Conservation (phyloP, 345 rosid genomes). For the Adansonia digitata region DNA sequence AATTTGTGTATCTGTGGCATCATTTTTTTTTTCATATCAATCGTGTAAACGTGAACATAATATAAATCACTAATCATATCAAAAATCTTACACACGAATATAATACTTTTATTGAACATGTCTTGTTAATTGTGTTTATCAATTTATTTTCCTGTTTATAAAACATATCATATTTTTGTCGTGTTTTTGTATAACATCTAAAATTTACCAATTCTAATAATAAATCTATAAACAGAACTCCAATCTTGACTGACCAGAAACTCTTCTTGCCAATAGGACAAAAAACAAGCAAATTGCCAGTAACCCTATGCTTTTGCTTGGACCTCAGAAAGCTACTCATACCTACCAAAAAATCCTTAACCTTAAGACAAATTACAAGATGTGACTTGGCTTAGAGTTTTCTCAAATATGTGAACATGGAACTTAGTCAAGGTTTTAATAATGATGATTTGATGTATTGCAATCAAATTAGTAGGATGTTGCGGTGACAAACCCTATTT, state of each 20-base stretch:
- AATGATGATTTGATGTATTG: neutral
- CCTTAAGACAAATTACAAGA: neutral
- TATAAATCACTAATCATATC: too few relatives aligned
- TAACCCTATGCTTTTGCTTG: neutral
- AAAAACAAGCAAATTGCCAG: neutral
- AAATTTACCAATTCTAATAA: neutral
- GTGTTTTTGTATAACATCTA: too few relatives aligned
- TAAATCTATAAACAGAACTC: neutral
- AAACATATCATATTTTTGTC: too few relatives aligned
- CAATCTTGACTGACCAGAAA: neutral
- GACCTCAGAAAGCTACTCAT: neutral
- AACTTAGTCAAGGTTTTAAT: neutral
- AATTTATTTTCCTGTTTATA: too few relatives aligned
- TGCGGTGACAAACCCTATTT: neutral
- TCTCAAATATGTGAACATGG: too few relatives aligned
- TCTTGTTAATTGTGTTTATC: too few relatives aligned
- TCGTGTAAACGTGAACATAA: too few relatives aligned
- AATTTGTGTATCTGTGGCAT: too few relatives aligned
- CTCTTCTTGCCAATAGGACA: neutral
- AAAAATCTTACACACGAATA: too few relatives aligned
- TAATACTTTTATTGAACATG: too few relatives aligned
- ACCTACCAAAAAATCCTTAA: neutral
- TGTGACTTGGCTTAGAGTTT: neutral
- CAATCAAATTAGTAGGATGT: slow-evolving; percentile 2
- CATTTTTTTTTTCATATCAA: too few relatives aligned